phyloP scores from a whole-genome alignment of 2,329 filamentous ascomycete species.

The Verticillium longisporum region DNA sequence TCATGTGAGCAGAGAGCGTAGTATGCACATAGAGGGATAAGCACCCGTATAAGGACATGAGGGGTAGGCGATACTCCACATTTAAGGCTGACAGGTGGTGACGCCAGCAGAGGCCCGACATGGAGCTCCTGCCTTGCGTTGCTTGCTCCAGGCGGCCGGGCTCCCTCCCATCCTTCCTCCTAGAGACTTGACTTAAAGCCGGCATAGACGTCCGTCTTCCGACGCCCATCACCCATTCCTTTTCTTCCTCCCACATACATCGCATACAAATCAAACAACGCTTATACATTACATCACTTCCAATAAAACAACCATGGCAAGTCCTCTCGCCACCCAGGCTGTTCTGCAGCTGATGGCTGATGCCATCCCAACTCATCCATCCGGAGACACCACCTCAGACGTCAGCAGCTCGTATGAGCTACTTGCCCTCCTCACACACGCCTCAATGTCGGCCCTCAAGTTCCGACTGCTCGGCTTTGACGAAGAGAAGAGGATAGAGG shows the following conservation, averaged over 20 bases:
- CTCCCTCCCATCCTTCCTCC: background rate
- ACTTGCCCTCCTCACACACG: slow-evolving; percentile 76
- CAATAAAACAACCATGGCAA: slow-evolving; percentile 9
- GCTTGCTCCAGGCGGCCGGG: background rate
- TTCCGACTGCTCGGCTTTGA: slow-evolving; percentile 80
- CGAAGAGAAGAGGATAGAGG: slow-evolving; percentile 68
- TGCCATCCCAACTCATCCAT: slow-evolving; percentile 47
- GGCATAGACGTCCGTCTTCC: background rate
- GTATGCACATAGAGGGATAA: background rate
- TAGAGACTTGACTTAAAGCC: background rate
- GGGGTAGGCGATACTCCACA: slow-evolving; percentile 6
- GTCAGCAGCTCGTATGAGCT: slow-evolving; percentile 72
- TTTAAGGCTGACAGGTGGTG: slow-evolving; percentile 13
- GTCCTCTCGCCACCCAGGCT: slow-evolving; percentile 34
- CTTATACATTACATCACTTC: no score
- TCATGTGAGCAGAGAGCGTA: no score
- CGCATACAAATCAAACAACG: no score
- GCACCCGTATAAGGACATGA: background rate
- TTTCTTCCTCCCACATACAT: background rate
- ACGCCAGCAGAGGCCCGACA: slow-evolving; percentile 9
- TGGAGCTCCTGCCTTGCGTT: background rate
- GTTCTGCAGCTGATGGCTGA: slow-evolving; percentile 52
- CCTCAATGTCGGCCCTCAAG: slow-evolving; percentile 71
- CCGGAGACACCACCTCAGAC: slow-evolving; percentile 49
- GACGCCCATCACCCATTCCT: background rate